phyloP scores from a whole-genome alignment of 2,329 filamentous ascomycete species.

The Penicillium sp. region DNA sequence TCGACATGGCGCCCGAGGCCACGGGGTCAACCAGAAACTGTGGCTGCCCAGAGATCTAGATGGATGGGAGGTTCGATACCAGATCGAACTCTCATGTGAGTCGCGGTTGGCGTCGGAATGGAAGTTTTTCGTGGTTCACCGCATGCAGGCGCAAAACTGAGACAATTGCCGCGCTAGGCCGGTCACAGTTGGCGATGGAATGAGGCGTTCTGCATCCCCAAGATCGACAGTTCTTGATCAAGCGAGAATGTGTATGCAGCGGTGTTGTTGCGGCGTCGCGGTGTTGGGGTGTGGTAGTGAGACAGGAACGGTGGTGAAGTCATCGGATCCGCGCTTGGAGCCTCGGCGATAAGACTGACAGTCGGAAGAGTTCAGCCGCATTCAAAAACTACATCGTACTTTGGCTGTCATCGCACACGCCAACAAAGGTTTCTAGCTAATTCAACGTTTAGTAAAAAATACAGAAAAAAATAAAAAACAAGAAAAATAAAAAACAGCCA shows the following conservation, averaged over 20 bases:
- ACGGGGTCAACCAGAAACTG: conserved; percentile 3
- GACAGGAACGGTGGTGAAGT: background rate
- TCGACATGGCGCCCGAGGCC: conserved; percentile 27
- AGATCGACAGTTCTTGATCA: background rate
- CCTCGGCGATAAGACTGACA: background rate
- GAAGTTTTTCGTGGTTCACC: conserved; percentile 7
- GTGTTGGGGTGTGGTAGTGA: background rate
- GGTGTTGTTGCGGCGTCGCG: background rate
- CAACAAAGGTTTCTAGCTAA: too few relatives aligned
- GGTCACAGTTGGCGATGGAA: background rate
- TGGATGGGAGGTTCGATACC: conserved; percentile 7
- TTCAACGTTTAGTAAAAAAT: background rate
- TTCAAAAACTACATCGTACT: background rate
- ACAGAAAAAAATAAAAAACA: background rate
- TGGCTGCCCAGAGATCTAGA: background rate
- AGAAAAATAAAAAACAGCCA: background rate
- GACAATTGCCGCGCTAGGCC: background rate
- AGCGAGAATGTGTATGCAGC: background rate
- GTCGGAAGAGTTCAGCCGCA: background rate
- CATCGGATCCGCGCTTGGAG: background rate
- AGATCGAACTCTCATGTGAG: conserved; percentile 8
- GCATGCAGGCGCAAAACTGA: conserved; percentile 9
- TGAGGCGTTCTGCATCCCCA: background rate
- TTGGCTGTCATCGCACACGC: too few relatives aligned
- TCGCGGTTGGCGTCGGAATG: background rate